phyloP scores from a whole-genome alignment of 2,329 filamentous ascomycete species.

The Sarocladiaceae sp. region DNA sequence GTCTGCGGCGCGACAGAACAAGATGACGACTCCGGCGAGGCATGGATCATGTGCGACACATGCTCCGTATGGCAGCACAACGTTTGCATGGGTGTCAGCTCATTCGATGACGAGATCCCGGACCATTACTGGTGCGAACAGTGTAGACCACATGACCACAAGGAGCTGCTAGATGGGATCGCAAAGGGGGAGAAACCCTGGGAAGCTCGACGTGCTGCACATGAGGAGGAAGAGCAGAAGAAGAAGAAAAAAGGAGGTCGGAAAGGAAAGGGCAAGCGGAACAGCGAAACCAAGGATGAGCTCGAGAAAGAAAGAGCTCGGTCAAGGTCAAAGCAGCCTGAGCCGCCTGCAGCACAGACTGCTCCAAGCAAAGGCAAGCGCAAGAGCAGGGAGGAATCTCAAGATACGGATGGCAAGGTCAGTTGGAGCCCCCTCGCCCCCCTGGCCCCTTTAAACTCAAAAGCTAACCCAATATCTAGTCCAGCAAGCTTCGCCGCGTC shows the following conservation, averaged over 20 bases:
- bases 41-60: constrained; percentile 93
- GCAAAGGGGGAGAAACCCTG: constrained; percentile 79
- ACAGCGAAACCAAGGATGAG: constrained; percentile 56
- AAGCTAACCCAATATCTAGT: constrained; percentile 25
- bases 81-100: constrained; percentile 82
- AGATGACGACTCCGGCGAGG: constrained; percentile 78
- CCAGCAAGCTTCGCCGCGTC: constrained; percentile 47
- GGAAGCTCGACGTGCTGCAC: constrained; percentile 63
- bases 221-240: constrained; percentile 58
- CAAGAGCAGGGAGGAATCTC: constrained; percentile 54
- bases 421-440: too few species aligned
- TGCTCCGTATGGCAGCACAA: constrained; percentile 98
- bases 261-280: constrained; percentile 59
- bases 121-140: constrained; percentile 90
- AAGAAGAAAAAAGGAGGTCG: constrained; percentile 56
- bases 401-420: constrained; percentile 48
- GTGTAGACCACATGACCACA: constrained; percentile 81
- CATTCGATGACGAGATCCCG: constrained; percentile 72
- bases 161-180: constrained; percentile 73
- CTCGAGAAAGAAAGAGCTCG: constrained; percentile 6
- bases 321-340: constrained; percentile 7
- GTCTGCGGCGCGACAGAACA: constrained; percentile 86
- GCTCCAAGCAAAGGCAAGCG: constrained; percentile 44
- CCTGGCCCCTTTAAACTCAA: constrained; percentile 9
- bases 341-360: constrained; percentile 30